phyloP scores from a whole-genome alignment of 345 rosid species.

The Melastoma malabathricum region DNA sequence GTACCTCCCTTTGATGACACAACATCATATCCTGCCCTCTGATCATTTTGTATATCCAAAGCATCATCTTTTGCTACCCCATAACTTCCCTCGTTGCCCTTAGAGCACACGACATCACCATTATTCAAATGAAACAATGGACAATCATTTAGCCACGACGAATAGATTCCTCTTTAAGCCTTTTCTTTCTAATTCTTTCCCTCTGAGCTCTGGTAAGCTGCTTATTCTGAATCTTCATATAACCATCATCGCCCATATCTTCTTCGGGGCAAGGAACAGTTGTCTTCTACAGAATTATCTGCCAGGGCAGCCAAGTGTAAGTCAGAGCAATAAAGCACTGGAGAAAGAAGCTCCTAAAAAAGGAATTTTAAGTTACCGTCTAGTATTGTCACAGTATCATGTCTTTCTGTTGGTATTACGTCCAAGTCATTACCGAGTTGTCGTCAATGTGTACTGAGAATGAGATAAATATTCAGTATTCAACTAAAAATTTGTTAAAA shows the following conservation, averaged over 20 bases:
- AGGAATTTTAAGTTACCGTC: no score
- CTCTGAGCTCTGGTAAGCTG: slow-evolving; percentile 64
- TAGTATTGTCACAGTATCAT: no score
- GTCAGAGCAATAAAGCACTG: no score
- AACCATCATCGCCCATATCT: slow-evolving; percentile 11
- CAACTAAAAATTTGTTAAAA: no score
- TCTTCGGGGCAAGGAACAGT: slow-evolving; percentile 10
- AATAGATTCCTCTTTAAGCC: slow-evolving; percentile 41
- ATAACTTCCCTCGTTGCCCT: background rate
- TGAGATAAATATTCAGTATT: background rate
- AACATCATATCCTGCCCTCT: slow-evolving; percentile 11
- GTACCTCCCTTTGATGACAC: slow-evolving; percentile 4
- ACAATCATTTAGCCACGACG: slow-evolving; percentile 38
- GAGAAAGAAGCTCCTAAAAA: no score
- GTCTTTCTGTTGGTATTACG: no score
- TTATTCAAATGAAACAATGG: slow-evolving; percentile 34
- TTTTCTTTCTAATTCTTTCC: slow-evolving; percentile 58
- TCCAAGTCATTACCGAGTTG: no score
- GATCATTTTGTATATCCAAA: slow-evolving; percentile 50
- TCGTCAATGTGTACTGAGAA: slow-evolving; percentile 8
- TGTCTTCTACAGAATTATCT: slow-evolving; percentile 25
- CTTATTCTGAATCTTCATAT: slow-evolving; percentile 7
- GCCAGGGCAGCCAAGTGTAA: slow-evolving; percentile 4
- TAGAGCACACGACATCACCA: background rate
- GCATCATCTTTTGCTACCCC: slow-evolving; percentile 8